Percentiles rank a stretch among this genome's conserved stretches.
phyloP scores from a whole-genome alignment of 1,139 yeast species.

The Lodderomyces elongisporus region DNA sequence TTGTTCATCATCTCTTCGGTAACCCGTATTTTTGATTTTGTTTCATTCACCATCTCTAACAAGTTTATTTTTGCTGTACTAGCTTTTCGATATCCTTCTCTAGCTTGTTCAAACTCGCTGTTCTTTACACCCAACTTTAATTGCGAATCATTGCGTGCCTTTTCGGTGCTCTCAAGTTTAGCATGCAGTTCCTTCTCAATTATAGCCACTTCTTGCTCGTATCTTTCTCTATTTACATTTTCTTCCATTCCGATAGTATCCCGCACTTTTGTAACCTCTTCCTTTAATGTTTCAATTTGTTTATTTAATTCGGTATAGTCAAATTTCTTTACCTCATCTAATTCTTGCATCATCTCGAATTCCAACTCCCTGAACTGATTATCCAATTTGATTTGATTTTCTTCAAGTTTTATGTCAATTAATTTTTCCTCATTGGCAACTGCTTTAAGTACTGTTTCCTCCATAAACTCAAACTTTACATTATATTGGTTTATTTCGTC shows the following conservation, averaged over 20 bases:
- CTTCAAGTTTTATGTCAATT: constrained; percentile 21
- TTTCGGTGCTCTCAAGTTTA: constrained; percentile 1
- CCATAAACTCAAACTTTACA: constrained; percentile 23
- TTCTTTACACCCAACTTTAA: background rate
- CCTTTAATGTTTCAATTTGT: constrained; percentile 17
- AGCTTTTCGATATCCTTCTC: background rate
- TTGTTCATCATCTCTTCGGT: constrained; percentile 10
- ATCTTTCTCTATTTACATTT: constrained; percentile 8
- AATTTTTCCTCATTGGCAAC: constrained; percentile 26
- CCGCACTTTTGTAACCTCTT: constrained; percentile 11
- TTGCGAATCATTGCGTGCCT: background rate
- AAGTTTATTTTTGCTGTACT: constrained; percentile 1
- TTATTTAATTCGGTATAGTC: constrained; percentile 20
- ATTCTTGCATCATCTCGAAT: constrained; percentile 28
- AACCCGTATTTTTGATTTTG: constrained; percentile 6
- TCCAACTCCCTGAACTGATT: constrained; percentile 28
- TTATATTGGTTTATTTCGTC: constrained; percentile 16
- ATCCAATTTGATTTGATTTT: constrained; percentile 20
- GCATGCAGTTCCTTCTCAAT: constrained; percentile 18
- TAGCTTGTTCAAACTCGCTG: background rate
- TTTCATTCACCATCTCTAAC: constrained; percentile 7
- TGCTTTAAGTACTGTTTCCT: constrained; percentile 23
- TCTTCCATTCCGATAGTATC: constrained; percentile 8
- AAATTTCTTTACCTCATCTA: constrained; percentile 22
- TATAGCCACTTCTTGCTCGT: constrained; percentile 13